Evolutionary conservation across 2,329 filamentous ascomycete species (phyloP).

Genomic region (Colletotrichum tanaceti): DNA sequence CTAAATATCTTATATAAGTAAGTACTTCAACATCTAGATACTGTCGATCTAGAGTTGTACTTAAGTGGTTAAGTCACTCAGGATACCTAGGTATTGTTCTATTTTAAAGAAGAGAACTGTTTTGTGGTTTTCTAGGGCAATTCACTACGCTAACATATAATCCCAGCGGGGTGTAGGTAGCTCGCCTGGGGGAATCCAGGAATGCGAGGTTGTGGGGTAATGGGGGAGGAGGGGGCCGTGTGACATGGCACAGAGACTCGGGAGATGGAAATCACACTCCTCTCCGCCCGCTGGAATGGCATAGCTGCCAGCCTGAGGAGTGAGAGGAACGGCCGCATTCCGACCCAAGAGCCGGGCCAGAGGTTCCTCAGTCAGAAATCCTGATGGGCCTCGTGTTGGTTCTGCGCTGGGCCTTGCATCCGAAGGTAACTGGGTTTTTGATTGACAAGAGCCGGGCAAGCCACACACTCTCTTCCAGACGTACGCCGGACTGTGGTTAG

Average conservation of each 20-base stretch:
- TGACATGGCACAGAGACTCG: slow-evolving; percentile 29
- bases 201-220: slow-evolving; percentile 35
- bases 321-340: slow-evolving; percentile 8
- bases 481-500: slow-evolving; percentile 13
- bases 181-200: slow-evolving; percentile 8
- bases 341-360: slow-evolving; percentile 13
- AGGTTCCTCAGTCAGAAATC: neutral
- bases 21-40: no score
- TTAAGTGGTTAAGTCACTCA: no score
- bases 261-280: slow-evolving; percentile 21
- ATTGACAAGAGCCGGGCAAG: slow-evolving; percentile 25
- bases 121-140: no score
- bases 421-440: neutral
- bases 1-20: no score
- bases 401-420: slow-evolving; percentile 3
- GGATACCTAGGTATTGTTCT: no score
- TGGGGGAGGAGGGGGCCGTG: neutral
- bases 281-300: neutral
- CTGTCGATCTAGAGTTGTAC: no score
- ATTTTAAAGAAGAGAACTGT: no score
- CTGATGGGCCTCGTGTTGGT: slow-evolving; percentile 9
- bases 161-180: neutral
- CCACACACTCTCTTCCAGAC: slow-evolving; percentile 10
- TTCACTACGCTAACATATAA: no score
- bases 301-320: slow-evolving; percentile 5